A percentile compares a stretch with the other conserved stretches of the same genome.
Conservation (phyloP, 495 filamentous ascomycete genomes). For the Pyrenopolyporus hunteri region DNA sequence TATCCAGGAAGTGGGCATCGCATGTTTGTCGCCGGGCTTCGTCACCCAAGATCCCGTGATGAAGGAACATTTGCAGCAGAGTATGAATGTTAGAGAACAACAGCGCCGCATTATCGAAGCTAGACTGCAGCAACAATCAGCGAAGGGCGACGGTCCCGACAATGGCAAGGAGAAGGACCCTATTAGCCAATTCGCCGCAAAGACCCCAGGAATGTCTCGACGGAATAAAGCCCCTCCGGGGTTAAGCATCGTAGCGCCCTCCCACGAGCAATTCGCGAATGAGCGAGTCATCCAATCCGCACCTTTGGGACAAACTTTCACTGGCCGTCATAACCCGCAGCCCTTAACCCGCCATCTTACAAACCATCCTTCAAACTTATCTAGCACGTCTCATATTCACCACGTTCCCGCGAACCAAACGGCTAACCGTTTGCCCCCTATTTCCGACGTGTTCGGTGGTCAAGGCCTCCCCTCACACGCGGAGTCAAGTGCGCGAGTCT, state of each 20-base stretch:
- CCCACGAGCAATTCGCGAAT: constrained; percentile 93
- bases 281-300: constrained; percentile 97
- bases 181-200: constrained; percentile 61
- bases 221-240: constrained; percentile 86
- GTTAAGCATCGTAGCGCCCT: constrained; percentile 92
- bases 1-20: constrained; percentile 92
- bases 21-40: constrained; percentile 94
- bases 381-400: constrained; percentile 88
- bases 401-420: constrained; percentile 89
- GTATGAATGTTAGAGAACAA: constrained; percentile 90
- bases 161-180: constrained; percentile 58
- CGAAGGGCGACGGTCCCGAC: constrained; percentile 72
- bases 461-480: constrained; percentile 74
- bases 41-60: constrained; percentile 94
- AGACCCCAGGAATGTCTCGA: constrained; percentile 67
- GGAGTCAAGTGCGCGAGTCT: constrained; percentile 42
- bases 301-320: constrained; percentile 94
- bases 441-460: constrained; percentile 86
- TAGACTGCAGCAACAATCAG: constrained; percentile 83
- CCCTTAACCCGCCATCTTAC: constrained; percentile 81
- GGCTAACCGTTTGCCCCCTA: constrained; percentile 89
- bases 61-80: constrained; percentile 93
- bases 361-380: constrained; percentile 85
- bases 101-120: constrained; percentile 95
- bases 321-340: constrained; percentile 82